A percentile compares a stretch with the other conserved stretches of the same genome.
Evolutionary conservation across 106 monocot species (phyloP).

Genomic region (Dactylorhiza incarnata): DNA sequence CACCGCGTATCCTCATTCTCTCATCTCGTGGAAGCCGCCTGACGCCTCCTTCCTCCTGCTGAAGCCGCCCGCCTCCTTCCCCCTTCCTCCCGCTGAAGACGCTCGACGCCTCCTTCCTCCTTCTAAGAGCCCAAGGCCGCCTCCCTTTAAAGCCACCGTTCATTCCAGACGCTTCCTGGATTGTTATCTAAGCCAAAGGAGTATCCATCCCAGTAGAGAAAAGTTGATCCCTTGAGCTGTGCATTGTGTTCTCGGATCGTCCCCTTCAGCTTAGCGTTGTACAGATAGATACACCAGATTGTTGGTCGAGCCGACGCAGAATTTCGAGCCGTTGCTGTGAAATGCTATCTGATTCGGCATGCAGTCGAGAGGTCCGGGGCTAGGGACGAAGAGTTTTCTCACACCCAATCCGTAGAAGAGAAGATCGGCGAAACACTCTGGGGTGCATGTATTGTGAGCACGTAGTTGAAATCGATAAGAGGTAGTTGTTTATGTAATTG

Average conservation of each 20-base stretch:
- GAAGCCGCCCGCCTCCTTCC: no score
- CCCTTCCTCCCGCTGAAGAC: no score
- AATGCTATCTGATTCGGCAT: constrained; percentile 49
- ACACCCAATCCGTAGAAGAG: constrained; percentile 40
- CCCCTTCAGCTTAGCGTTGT: constrained; percentile 31
- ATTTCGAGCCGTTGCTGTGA: not conserved
- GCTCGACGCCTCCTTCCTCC: no score
- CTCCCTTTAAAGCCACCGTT: no score
- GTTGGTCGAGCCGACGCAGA: constrained; percentile 31
- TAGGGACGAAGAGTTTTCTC: constrained; percentile 38
- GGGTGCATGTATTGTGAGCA: constrained; percentile 14
- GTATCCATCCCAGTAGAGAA: no score
- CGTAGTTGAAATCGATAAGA: constrained; percentile 36
- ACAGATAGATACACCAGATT: constrained; percentile 27
- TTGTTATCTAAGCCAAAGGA: no score
- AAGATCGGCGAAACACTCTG: constrained; percentile 21
- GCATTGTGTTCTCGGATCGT: constrained; percentile 20
- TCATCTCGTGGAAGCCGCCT: no score
- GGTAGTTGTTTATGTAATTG: constrained; percentile 59
- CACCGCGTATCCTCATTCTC: no score
- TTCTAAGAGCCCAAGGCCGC: no score
- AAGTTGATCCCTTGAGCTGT: no score
- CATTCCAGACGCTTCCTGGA: no score
- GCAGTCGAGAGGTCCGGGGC: constrained; percentile 46
- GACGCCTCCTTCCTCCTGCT: not conserved